These are phyloP conservation scores for Wickerhamomyces ciferrii DNA, from an alignment of 805 yeast genomes.

Conservation along the genomic window DNA sequence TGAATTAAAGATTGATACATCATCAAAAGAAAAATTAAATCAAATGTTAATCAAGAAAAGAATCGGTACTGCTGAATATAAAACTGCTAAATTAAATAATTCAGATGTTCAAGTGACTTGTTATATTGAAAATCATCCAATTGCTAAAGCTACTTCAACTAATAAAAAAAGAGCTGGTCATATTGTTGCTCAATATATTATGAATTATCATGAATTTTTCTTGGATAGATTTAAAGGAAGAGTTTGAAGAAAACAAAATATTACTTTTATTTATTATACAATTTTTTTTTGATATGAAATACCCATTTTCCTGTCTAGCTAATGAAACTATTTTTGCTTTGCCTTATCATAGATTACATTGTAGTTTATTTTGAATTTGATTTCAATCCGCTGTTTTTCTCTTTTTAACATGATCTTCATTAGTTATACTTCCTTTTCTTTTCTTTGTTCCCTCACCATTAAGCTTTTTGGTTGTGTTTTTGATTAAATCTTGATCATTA, in stretches of 20 bases:
- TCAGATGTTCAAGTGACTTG: slow-evolving; percentile 16
- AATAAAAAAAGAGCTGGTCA: slow-evolving; percentile 20
- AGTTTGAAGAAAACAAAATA: not conserved
- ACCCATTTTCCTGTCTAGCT: no score
- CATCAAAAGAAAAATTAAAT: slow-evolving; percentile 12
- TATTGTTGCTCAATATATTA: slow-evolving; percentile 12
- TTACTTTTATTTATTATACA: no score
- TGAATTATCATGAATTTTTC: slow-evolving; percentile 9
- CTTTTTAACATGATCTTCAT: not conserved
- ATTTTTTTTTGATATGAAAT: no score
- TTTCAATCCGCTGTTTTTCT: not conserved
- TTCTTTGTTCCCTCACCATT: not conserved
- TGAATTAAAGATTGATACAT: slow-evolving; percentile 5
- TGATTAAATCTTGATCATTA: not conserved
- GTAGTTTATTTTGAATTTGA: no score
- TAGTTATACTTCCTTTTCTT: not conserved
- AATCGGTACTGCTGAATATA: slow-evolving; percentile 12
- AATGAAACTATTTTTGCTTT: no score
- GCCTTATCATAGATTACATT: no score
- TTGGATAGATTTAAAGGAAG: not conserved
- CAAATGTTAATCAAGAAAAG: slow-evolving; percentile 5
- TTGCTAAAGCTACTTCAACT: slow-evolving; percentile 11
- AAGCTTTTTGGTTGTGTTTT: not conserved
- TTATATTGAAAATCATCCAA: slow-evolving; percentile 5
- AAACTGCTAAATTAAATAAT: slow-evolving; percentile 11